Percentiles rank a stretch among this genome's conserved stretches.
These are phyloP conservation scores for Cucumis cinereus DNA, from an alignment of 306 rosid species.

Conservation along the genomic window DNA sequence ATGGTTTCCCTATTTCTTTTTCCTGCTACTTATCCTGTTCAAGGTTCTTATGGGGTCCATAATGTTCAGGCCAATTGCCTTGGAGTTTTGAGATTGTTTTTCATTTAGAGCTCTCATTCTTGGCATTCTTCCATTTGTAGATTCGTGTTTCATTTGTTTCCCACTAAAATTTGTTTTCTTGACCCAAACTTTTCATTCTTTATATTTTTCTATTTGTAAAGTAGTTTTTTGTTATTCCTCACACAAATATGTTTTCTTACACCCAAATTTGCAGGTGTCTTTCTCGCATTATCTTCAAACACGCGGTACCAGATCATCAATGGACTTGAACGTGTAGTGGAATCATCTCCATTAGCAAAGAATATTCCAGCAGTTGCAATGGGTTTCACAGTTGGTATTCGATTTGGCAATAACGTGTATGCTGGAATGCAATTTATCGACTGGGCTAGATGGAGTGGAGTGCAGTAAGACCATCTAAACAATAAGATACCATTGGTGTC, in stretches of 20 bases:
- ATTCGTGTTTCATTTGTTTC: not conserved
- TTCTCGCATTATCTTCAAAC: slow-evolving; percentile 87
- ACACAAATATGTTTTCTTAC: not conserved
- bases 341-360: slow-evolving; percentile 65
- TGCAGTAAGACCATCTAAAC: slow-evolving; percentile 30
- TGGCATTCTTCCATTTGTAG: not conserved
- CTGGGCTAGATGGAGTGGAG: slow-evolving; percentile 91
- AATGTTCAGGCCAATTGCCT: not conserved
- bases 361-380: slow-evolving; percentile 65
- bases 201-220: not conserved
- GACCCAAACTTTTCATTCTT: not conserved
- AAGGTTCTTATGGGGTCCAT: not conserved
- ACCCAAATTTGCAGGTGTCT: slow-evolving; percentile 54
- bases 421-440: slow-evolving; percentile 96
- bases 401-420: slow-evolving; percentile 78
- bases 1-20: not conserved
- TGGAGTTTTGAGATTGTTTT: not conserved
- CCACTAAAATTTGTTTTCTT: not conserved
- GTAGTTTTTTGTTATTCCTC: not conserved
- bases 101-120: not conserved
- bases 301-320: slow-evolving; percentile 77
- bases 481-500: not conserved
- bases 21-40: too few relatives aligned
- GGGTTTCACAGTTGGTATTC: slow-evolving; percentile 76
- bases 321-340: slow-evolving; percentile 71